Base-by-base conservation (phyloP, 2,329 filamentous ascomycete species). In the Diaporthe australafricana region DNA sequence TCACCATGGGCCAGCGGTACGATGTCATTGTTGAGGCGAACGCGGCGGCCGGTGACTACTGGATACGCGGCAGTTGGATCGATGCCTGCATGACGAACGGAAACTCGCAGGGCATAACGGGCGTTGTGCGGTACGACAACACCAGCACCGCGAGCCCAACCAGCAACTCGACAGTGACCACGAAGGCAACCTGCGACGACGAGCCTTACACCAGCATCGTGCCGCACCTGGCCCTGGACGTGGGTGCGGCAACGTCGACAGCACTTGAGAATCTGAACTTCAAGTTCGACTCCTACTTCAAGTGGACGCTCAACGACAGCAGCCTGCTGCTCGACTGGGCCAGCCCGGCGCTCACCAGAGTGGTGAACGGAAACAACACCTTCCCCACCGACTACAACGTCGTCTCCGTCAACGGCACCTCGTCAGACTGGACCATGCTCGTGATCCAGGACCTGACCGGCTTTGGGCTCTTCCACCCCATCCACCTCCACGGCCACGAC, bases 401-500 rank as follows among this genome's bases (percentile, higher is more conserved):
- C 25, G 66, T 75, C 48, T 60, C 62, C 25, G 67, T 72, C 40
- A 69, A 74, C 42, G 71, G 65, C 25, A 71, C 53, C 32, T 68
- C 68, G 2, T 63, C 67, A 12, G 71, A 74, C 47, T 80, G 79
- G 78, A 76, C 75, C n/a, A 76, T 78, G 40, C 76, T 79, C 56
- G 74, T 80, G 22, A 77, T 81, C 52, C 74, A 78, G 65, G 76
- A 75, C 38, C 72, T 75, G 38, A 75, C 75, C 20, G 76, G 67
- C 8, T 45, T 75, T 16, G 68, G 70, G 3, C 25, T 79, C 56
- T 75, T 82, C 32, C 85, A 87, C 74, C 84, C 85, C 0, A 84
- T 86, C 76, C 86, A 88, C 77, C 78, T 88, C 17, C 86, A 88
- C 77, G 86, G 86, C 7, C 86, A 88, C 75, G 83, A 87, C 70